Evolutionary conservation across 306 rosid genomes (phyloP), one percentile per base, ranked within the genome.

Genomic region (Lathyrus aphaca): DNA sequence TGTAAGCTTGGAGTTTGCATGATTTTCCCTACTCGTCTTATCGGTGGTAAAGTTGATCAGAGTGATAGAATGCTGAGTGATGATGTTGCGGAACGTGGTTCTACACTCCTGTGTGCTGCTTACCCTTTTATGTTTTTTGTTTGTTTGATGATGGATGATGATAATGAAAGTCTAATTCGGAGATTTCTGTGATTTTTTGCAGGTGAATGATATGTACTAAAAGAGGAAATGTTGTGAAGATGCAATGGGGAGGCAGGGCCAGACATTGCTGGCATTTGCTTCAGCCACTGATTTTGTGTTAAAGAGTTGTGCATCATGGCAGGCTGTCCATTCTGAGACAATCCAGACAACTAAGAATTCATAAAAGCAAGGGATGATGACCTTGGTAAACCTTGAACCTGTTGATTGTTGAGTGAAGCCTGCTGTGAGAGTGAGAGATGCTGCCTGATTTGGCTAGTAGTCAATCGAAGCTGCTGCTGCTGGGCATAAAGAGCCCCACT

Each of bases 61-160:
- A 94, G 92, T 39, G 97, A 89, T 21, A 97, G 99, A 8, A 94
- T 94, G 99, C 95, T 94, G 15, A 94, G 99, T 29, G 99, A 94
- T 35, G 99, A 91, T 74, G 97, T 94, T n/a, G 86, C 89, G 66
- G 97, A 88, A 53, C 83, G 91, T 5, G 99, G 99, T 1, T 94
- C 82, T 60, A 84, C 97, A 0, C 82, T 94, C 46, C 48, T 93
- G 9, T 93, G 98, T 25, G 79, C 84, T 0, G 64, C 98, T 0
- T 93, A 93, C 48, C 98, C 98, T 10, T n/a, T n/a, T n/a, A n/a
- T n/a, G n/a, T n/a, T n/a, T n/a, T n/a, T n/a, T n/a, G n/a, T n/a
- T n/a, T n/a, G n/a, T n/a, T n/a, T n/a, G n/a, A 94, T n/a, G n/a
- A n/a, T n/a, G n/a, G n/a, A n/a, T n/a, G n/a, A n/a, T n/a, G n/a